A percentile compares a stretch with the other conserved stretches of the same genome.
phyloP scores from a whole-genome alignment of 2,329 filamentous ascomycete genomes.

The Fusarium cyanostomum region DNA sequence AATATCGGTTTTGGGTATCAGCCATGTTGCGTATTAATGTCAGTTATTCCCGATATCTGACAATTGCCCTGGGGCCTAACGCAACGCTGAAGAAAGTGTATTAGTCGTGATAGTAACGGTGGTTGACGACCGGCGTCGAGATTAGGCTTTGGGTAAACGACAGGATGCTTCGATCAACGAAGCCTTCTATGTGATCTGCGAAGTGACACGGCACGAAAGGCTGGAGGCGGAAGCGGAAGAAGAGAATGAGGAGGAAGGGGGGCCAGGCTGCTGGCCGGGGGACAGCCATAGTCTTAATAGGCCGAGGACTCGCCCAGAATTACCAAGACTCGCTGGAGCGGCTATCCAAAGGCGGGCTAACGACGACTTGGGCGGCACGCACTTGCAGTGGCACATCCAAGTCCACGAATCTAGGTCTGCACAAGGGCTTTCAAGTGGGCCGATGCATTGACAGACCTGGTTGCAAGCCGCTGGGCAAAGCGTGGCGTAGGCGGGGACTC shows the following conservation, averaged over 20 bases:
- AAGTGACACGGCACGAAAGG: slow-evolving; percentile 42
- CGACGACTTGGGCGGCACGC: slow-evolving; percentile 35
- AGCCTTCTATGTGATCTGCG: slow-evolving; percentile 46
- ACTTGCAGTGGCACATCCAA: slow-evolving; percentile 39
- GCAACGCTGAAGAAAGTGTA: slow-evolving; percentile 29
- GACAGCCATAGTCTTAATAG: slow-evolving; percentile 43
- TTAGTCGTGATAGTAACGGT: slow-evolving; percentile 38
- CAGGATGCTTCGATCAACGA: slow-evolving; percentile 58
- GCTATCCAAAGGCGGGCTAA: slow-evolving; percentile 35
- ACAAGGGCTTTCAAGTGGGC: slow-evolving; percentile 30
- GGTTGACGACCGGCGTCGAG: slow-evolving; percentile 52
- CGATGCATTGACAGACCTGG: slow-evolving; percentile 36
- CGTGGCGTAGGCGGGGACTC: slow-evolving; percentile 24
- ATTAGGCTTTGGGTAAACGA: slow-evolving; percentile 46
- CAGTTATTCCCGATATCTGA: slow-evolving; percentile 48
- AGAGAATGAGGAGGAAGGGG: slow-evolving; percentile 47
- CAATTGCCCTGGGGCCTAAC: slow-evolving; percentile 20
- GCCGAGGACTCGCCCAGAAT: slow-evolving; percentile 31
- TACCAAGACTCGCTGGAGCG: slow-evolving; percentile 32
- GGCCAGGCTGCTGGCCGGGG: slow-evolving; percentile 44
- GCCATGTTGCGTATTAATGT: slow-evolving; percentile 56
- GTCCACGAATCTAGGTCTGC: slow-evolving; percentile 24
- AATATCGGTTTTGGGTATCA: slow-evolving; percentile 52
- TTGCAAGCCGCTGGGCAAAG: slow-evolving; percentile 17
- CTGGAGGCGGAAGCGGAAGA: slow-evolving; percentile 47